Percentiles rank a stretch among this genome's conserved stretches.
These are phyloP conservation scores for Cercospora beticola DNA, from an alignment of 2,329 filamentous ascomycete genomes.

Conservation along the genomic window DNA sequence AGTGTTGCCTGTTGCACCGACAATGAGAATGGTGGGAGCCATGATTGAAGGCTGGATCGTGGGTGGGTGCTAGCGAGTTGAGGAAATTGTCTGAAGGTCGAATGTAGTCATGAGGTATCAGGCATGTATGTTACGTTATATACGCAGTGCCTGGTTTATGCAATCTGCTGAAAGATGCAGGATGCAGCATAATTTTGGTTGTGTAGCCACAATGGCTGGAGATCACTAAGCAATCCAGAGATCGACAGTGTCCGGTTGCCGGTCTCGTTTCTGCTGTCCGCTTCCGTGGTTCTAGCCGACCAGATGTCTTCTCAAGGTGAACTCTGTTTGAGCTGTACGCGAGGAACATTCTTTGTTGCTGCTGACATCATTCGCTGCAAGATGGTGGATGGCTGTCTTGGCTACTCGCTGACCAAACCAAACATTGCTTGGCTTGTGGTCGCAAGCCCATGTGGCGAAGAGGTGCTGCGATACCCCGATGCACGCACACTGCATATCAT, in stretches of 20 bases:
- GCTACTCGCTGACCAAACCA: background rate
- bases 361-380: background rate
- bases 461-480: background rate
- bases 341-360: background rate
- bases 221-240: background rate
- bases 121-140: background rate
- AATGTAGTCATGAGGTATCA: background rate
- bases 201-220: background rate
- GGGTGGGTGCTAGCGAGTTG: background rate
- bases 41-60: background rate
- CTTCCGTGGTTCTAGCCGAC: background rate
- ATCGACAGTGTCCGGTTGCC: background rate
- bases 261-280: background rate
- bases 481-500: background rate
- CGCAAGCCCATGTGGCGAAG: background rate
- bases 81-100: background rate
- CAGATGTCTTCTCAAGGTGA: background rate
- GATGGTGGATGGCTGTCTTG: background rate
- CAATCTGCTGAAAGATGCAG: background rate
- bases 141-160: background rate
- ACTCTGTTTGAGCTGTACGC: background rate
- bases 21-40: constrained; percentile 10
- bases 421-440: background rate
- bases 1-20: constrained; percentile 14
- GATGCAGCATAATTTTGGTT: background rate